Evolutionary conservation across 1,284 basidiomycete genomes (phyloP).

Genomic region (Porogramme epimiltina): DNA sequence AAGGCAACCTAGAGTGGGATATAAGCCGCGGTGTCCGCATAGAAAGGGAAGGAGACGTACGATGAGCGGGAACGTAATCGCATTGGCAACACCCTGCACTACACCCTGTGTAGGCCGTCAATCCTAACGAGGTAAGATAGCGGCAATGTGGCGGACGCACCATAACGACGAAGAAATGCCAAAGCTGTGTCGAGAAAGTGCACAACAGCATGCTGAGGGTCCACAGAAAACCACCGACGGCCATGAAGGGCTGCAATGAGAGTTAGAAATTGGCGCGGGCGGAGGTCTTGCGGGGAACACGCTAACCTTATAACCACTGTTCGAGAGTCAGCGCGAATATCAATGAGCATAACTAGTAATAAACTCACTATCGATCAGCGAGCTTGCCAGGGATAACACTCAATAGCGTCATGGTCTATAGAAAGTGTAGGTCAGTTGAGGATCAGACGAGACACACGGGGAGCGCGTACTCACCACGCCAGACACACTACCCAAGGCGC

Average conservation of each 20-base stretch:
- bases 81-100: slow-evolving; percentile 19
- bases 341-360: not conserved
- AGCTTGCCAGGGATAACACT: slow-evolving; percentile 23
- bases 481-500: slow-evolving; percentile 22
- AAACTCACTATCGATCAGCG: slow-evolving; percentile 24
- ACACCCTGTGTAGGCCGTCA: slow-evolving; percentile 11
- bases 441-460: not conserved
- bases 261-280: not conserved
- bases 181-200: slow-evolving; percentile 21
- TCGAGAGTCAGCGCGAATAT: slow-evolving; percentile 1
- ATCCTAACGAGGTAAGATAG: not conserved
- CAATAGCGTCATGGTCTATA: slow-evolving; percentile 22
- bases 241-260: slow-evolving; percentile 20
- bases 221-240: slow-evolving; percentile 19
- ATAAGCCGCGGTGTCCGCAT: not conserved
- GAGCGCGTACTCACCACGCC: slow-evolving; percentile 19
- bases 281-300: not conserved
- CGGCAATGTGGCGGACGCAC: slow-evolving; percentile 4
- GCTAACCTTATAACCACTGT: slow-evolving; percentile 21
- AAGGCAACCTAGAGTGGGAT: slow-evolving; percentile 14
- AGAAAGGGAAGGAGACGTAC: slow-evolving; percentile 2
- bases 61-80: slow-evolving; percentile 19
- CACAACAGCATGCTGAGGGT: slow-evolving; percentile 20
- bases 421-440: not conserved
- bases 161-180: slow-evolving; percentile 25